Percentiles rank a stretch among this genome's conserved stretches.
phyloP scores from a whole-genome alignment of 2,329 filamentous ascomycete genomes.

The Epichloe brachyelytri region DNA sequence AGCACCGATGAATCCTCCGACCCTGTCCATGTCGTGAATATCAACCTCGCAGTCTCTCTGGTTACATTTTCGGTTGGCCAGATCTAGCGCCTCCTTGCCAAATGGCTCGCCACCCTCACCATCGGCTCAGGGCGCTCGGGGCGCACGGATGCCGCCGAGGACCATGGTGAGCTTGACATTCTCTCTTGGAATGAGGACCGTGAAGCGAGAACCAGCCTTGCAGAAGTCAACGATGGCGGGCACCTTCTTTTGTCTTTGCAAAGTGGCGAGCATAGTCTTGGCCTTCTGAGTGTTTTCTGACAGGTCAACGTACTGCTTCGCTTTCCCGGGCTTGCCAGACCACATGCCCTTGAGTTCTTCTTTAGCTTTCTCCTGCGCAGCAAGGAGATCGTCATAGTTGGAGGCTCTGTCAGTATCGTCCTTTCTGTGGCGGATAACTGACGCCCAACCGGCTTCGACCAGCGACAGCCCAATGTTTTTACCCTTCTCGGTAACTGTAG shows the following conservation, averaged over 20 bases:
- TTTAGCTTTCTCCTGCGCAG: conserved; percentile 71
- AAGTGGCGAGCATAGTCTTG: conserved; percentile 78
- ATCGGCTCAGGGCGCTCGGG: conserved; percentile 65
- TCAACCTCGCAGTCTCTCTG: conserved; percentile 96
- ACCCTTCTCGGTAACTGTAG: conserved; percentile 68
- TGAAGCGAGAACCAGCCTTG: conserved; percentile 93
- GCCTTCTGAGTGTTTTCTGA: conserved; percentile 90
- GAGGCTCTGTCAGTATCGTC: conserved; percentile 89
- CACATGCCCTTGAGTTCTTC: conserved; percentile 88
- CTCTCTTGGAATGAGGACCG: conserved; percentile 79
- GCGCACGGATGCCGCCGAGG: conserved; percentile 81
- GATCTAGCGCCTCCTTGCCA: conserved; percentile 85
- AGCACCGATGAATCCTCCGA: conserved; percentile 92
- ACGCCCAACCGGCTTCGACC: conserved; percentile 87
- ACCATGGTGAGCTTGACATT: conserved; percentile 92
- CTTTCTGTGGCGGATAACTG: conserved; percentile 87
- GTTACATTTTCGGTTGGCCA: conserved; percentile 76
- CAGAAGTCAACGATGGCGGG: conserved; percentile 93
- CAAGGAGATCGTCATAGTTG: conserved; percentile 81
- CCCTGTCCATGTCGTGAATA: conserved; percentile 88
- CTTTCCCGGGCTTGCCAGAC: conserved; percentile 76
- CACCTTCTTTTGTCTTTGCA: conserved; percentile 84
- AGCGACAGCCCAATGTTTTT: conserved; percentile 77
- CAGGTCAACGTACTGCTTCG: conserved; percentile 74
- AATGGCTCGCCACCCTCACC: conserved; percentile 80